phyloP scores from a whole-genome alignment of 2,329 filamentous ascomycete species.

The Colletotrichum tropicale region DNA sequence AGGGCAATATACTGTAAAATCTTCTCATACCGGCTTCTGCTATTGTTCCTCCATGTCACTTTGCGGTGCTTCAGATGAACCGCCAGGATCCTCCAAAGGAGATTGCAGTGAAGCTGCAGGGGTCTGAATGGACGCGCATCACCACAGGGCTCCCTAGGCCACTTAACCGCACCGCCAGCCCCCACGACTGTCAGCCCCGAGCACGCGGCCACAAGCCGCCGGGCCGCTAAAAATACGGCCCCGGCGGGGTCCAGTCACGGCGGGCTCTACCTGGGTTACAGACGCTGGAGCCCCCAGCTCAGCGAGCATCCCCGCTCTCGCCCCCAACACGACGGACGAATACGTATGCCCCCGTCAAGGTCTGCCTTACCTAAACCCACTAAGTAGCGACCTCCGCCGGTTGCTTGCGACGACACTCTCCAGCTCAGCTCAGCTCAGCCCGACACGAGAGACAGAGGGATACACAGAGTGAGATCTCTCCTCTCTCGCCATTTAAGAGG shows the following conservation, averaged over 20 bases:
- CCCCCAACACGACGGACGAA: not conserved
- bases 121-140: not conserved
- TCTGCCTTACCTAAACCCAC: not conserved
- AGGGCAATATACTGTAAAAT: not conserved
- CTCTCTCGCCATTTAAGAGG: not conserved
- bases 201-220: constrained; percentile 8
- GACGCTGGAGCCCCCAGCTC: not conserved
- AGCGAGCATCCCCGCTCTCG: not conserved
- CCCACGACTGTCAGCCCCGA: constrained; percentile 11
- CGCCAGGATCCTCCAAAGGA: not conserved
- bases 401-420: not conserved
- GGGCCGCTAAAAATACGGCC: constrained; percentile 19
- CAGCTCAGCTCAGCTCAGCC: not conserved
- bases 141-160: not conserved
- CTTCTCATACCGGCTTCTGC: not conserved
- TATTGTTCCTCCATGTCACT: not conserved
- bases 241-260: constrained; percentile 1
- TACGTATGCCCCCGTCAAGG: not conserved
- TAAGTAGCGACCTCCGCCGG: not conserved
- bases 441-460: not conserved
- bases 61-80: not conserved
- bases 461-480: not conserved
- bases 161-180: not conserved
- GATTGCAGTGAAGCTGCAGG: not conserved
- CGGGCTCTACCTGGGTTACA: not conserved